These are phyloP conservation scores for Fusarium haematococcum DNA, from an alignment of 2,329 filamentous ascomycete species.

Conservation along the genomic window DNA sequence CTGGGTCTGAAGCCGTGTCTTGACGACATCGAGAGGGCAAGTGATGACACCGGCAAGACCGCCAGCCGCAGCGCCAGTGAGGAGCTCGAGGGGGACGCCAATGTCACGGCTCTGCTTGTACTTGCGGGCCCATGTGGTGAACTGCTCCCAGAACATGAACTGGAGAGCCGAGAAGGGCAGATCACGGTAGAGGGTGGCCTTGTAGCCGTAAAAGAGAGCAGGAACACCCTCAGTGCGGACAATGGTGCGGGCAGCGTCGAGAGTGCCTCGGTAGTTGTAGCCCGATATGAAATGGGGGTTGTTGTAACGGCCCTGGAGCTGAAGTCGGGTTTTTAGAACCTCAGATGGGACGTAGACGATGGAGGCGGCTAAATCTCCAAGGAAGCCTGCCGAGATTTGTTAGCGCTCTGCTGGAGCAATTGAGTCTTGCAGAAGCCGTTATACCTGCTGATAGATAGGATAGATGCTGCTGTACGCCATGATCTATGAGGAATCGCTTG, in stretches of 20 bases:
- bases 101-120: slow-evolving; percentile 87
- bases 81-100: slow-evolving; percentile 83
- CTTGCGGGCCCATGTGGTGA: slow-evolving; percentile 81
- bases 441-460: slow-evolving; percentile 88
- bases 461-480: slow-evolving; percentile 82
- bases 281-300: slow-evolving; percentile 94
- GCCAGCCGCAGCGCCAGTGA: slow-evolving; percentile 90
- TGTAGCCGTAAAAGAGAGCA: slow-evolving; percentile 96
- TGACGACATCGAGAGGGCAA: slow-evolving; percentile 96
- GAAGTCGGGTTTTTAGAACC: slow-evolving; percentile 95
- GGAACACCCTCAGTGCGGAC: slow-evolving; percentile 82
- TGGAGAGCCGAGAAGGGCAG: slow-evolving; percentile 96
- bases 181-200: slow-evolving; percentile 93
- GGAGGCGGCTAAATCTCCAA: slow-evolving; percentile 92
- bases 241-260: slow-evolving; percentile 88
- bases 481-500: slow-evolving; percentile 89
- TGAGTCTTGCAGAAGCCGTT: slow-evolving; percentile 19
- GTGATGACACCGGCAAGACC: slow-evolving; percentile 94
- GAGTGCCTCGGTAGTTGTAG: slow-evolving; percentile 92
- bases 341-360: slow-evolving; percentile 97
- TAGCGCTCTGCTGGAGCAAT: not conserved
- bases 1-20: slow-evolving; percentile 96
- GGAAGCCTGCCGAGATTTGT: slow-evolving; percentile 71
- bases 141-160: slow-evolving; percentile 98
- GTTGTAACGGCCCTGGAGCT: slow-evolving; percentile 94